phyloP scores from a whole-genome alignment of 495 filamentous ascomycete genomes.

The Chaetomidium leptoderma region DNA sequence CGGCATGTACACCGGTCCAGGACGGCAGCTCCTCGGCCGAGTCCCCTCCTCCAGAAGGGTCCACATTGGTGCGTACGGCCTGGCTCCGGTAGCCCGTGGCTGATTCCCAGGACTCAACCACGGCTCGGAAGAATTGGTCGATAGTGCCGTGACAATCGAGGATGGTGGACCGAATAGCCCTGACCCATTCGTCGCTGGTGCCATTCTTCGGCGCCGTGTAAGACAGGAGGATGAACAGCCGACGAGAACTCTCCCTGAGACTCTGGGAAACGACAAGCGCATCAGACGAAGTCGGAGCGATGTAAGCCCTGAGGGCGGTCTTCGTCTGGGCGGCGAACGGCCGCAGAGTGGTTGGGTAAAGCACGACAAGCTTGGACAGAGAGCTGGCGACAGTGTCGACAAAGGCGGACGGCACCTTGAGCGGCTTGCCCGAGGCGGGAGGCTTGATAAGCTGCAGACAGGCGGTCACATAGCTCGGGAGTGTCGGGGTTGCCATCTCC shows the following conservation, averaged over 20 bases:
- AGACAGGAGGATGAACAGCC: constrained; percentile 63
- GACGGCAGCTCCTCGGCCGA: constrained; percentile 49
- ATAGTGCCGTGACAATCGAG: constrained; percentile 60
- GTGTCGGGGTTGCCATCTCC: constrained; percentile 79
- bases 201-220: constrained; percentile 72
- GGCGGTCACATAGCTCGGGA: constrained; percentile 66
- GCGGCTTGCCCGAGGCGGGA: constrained; percentile 38
- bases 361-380: constrained; percentile 63
- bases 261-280: constrained; percentile 42
- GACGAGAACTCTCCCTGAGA: constrained; percentile 51
- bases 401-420: constrained; percentile 40
- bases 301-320: constrained; percentile 49
- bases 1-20: constrained; percentile 70
- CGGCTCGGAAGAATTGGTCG: constrained; percentile 68
- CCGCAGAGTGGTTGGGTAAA: constrained; percentile 74
- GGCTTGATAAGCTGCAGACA: constrained; percentile 64
- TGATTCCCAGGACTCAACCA: constrained; percentile 75
- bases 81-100: constrained; percentile 38
- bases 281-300: constrained; percentile 55
- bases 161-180: constrained; percentile 55
- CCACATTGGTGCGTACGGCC: constrained; percentile 33
- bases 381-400: constrained; percentile 54
- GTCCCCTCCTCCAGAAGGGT: constrained; percentile 42
- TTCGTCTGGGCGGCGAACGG: constrained; percentile 66
- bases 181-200: constrained; percentile 67